Evolutionary conservation across 495 filamentous ascomycete species (phyloP).

Genomic region (Monascus purpureus): DNA sequence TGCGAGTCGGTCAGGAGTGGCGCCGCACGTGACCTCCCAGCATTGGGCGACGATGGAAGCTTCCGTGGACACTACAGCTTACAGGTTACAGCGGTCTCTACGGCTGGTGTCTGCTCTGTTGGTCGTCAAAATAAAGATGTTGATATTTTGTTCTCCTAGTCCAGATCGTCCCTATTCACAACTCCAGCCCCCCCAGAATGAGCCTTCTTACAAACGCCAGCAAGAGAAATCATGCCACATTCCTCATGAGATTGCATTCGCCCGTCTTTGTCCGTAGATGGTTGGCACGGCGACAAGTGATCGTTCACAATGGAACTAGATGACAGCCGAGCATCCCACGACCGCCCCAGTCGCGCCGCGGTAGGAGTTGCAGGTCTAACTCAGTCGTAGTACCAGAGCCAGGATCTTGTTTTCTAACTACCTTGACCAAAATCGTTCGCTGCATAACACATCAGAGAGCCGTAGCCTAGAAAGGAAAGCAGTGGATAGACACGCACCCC

Average conservation of each 20-base stretch:
- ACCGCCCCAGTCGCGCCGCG: constrained; percentile 73
- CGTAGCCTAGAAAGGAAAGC: neutral
- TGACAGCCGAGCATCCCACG: constrained; percentile 81
- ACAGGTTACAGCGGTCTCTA: too few relatives aligned
- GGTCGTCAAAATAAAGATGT: too few relatives aligned
- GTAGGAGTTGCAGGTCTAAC: constrained; percentile 54
- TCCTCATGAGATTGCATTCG: constrained; percentile 5
- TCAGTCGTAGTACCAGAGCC: constrained; percentile 31
- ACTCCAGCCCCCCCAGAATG: neutral
- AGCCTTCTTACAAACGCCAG: neutral
- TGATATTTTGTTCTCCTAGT: too few relatives aligned
- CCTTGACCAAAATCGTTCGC: constrained; percentile 56
- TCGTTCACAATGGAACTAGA: constrained; percentile 51
- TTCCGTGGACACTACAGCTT: too few relatives aligned
- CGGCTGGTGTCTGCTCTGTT: too few relatives aligned
- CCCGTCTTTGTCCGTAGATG: too few relatives aligned
- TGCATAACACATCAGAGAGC: constrained; percentile 8
- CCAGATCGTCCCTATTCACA: neutral
- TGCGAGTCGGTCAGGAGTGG: constrained; percentile 15
- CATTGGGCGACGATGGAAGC: constrained; percentile 14
- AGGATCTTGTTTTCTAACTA: constrained; percentile 38
- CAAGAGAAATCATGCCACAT: constrained; percentile 7
- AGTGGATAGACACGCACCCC: constrained; percentile 58
- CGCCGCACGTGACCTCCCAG: constrained; percentile 20
- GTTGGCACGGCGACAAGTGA: neutral